Evolutionary conservation across 768 basidiomycete species (phyloP).

Genomic region (Kwoniella newhampshirensis): DNA sequence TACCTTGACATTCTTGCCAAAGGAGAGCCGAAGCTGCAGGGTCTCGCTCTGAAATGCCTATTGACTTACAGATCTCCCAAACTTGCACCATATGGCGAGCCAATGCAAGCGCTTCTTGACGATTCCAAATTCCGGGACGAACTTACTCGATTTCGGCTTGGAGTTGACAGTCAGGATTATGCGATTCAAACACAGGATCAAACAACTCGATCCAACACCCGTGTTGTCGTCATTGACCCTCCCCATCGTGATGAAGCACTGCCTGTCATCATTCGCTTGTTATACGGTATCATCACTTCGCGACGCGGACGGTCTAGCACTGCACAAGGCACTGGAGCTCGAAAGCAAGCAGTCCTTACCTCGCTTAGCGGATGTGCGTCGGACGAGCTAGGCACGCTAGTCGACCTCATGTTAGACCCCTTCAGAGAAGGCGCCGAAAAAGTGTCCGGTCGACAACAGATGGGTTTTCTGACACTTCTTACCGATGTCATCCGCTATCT

Average conservation of each 20-base stretch:
- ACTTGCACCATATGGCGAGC: constrained; percentile 63
- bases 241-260: constrained; percentile 67
- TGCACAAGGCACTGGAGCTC: constrained; percentile 63
- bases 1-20: constrained; percentile 78
- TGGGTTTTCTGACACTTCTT: constrained; percentile 80
- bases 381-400: constrained; percentile 71
- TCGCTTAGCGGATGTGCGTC: constrained; percentile 69
- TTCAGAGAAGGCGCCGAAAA: constrained; percentile 51
- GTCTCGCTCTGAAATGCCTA: constrained; percentile 71
- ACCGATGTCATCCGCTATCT: constrained; percentile 80
- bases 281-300: constrained; percentile 87
- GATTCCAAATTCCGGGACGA: constrained; percentile 87
- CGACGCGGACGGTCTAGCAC: constrained; percentile 63
- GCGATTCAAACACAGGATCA: constrained; percentile 19
- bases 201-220: constrained; percentile 14
- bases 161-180: constrained; percentile 53
- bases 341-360: constrained; percentile 72
- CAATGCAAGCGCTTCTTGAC: constrained; percentile 70
- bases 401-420: constrained; percentile 83
- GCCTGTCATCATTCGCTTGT: constrained; percentile 67
- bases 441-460: constrained; percentile 59
- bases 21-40: constrained; percentile 77
- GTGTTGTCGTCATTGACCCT: constrained; percentile 56
- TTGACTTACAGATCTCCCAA: constrained; percentile 74
- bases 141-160: constrained; percentile 68